Conservation (phyloP, 345 rosid genomes). For the Eucalyptus brandiana region DNA sequence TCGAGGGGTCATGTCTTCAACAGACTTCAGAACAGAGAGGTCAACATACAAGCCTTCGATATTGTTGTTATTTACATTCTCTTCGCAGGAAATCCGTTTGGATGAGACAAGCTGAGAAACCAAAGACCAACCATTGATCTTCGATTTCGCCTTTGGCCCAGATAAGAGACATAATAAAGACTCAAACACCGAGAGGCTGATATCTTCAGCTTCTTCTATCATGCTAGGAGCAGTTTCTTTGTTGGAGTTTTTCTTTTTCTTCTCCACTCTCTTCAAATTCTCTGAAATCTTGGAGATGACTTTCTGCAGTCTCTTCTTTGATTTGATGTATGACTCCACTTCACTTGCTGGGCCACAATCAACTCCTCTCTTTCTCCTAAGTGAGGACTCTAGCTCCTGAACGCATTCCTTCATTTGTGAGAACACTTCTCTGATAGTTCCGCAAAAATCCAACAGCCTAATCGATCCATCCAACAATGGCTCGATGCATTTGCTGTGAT, state of each 20-base stretch:
- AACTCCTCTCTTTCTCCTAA: background rate
- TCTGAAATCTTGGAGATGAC: background rate
- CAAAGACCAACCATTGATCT: background rate
- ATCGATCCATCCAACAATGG: slow-evolving; percentile 2
- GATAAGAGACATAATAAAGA: background rate
- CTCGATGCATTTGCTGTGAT: background rate
- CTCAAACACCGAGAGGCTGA: background rate
- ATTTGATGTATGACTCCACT: background rate
- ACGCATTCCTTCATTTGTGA: background rate
- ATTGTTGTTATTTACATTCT: background rate
- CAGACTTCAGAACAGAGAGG: background rate
- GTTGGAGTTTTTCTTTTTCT: background rate
- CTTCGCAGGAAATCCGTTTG: background rate
- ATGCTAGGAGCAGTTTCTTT: background rate
- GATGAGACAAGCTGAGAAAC: slow-evolving; percentile 1
- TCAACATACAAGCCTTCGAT: background rate
- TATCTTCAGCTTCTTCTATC: background rate
- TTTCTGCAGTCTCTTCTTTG: background rate
- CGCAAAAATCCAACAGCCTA: slow-evolving; percentile 3
- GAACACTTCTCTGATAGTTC: background rate
- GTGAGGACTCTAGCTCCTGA: background rate
- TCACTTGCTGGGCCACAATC: background rate
- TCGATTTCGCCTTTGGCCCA: background rate
- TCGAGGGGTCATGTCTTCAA: background rate
- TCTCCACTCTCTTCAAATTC: background rate